phyloP scores from a whole-genome alignment of 306 rosid genomes.

The Gillenia trifoliata region DNA sequence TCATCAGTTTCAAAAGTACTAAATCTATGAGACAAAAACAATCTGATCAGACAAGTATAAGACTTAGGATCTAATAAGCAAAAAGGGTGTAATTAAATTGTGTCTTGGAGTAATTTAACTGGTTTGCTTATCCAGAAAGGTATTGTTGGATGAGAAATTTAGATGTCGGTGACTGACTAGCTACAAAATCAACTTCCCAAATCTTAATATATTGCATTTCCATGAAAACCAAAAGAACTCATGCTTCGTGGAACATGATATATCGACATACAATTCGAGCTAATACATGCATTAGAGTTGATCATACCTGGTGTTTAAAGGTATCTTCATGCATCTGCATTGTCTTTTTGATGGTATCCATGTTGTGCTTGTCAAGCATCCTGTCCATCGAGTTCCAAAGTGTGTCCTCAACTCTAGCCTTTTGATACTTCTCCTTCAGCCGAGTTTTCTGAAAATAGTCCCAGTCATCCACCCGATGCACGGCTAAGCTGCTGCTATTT shows the following conservation, averaged over 20 bases:
- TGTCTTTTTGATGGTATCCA: conserved; percentile 64
- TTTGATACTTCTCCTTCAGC: conserved; percentile 26
- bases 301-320: conserved; percentile 76
- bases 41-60: not conserved
- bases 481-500: conserved; percentile 42
- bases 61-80: not conserved
- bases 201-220: not conserved
- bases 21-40: not conserved
- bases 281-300: not conserved
- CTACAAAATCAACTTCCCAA: not conserved
- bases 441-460: conserved; percentile 44
- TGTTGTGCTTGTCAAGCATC: conserved; percentile 48
- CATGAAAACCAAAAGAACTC: not conserved
- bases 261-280: not conserved
- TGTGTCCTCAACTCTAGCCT: conserved; percentile 28
- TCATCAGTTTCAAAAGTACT: not conserved
- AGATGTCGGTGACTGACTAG: not conserved
- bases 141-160: not conserved
- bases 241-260: not conserved
- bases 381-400: conserved; percentile 48
- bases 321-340: conserved; percentile 84
- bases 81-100: not conserved
- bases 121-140: not conserved
- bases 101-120: not conserved
- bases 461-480: conserved; percentile 64